Evolutionary conservation across 1,284 basidiomycete species (phyloP).

Genomic region (Erythrobasidium hasegawianum): DNA sequence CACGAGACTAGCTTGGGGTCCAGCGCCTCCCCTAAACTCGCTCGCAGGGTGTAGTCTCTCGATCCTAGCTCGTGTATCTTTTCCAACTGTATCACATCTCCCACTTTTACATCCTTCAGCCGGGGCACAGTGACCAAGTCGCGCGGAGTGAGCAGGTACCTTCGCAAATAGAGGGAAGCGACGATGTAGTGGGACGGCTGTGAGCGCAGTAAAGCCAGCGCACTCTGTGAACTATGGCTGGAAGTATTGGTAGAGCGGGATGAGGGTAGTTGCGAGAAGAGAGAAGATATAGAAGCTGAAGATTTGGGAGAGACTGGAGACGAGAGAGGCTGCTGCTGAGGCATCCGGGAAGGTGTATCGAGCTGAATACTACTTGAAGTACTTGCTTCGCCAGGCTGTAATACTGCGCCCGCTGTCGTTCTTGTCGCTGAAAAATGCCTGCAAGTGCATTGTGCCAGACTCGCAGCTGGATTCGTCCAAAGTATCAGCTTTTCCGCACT

Average conservation of each 20-base stretch:
- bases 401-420: too few species aligned
- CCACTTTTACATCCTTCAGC: constrained; percentile 73
- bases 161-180: constrained; percentile 79
- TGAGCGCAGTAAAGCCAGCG: constrained; percentile 51
- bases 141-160: constrained; percentile 80
- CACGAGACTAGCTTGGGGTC: constrained; percentile 64
- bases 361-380: too few species aligned
- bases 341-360: too few species aligned
- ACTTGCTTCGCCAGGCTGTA: too few species aligned
- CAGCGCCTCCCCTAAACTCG: constrained; percentile 16
- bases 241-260: neutral
- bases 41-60: constrained; percentile 86
- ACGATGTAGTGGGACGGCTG: constrained; percentile 84
- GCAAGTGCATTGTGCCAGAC: too few species aligned
- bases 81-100: constrained; percentile 76
- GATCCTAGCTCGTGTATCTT: constrained; percentile 91
- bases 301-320: too few species aligned
- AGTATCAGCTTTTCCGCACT: too few species aligned
- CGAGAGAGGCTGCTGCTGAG: too few species aligned
- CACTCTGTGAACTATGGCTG: constrained; percentile 35
- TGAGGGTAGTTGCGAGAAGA: neutral
- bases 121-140: constrained; percentile 90
- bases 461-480: too few species aligned
- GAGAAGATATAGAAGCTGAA: too few species aligned
- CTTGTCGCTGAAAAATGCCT: too few species aligned